Evolutionary conservation across 2,329 filamentous ascomycete genomes (phyloP).

Genomic region (Paradendryphiella salina): DNA sequence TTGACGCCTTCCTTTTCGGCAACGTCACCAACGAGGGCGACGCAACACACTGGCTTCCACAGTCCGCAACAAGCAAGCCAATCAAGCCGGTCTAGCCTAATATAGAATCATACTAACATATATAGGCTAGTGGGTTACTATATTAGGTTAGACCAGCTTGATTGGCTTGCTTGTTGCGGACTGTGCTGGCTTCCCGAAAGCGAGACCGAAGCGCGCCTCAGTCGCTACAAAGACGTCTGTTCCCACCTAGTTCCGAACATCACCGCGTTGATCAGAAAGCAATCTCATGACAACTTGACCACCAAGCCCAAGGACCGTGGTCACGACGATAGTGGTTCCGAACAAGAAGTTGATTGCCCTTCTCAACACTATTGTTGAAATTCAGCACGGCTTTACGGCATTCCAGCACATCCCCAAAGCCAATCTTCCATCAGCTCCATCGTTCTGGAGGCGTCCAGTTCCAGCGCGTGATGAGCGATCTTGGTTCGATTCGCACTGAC

Average conservation of each 20-base stretch:
- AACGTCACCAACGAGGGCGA: not conserved
- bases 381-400: not conserved
- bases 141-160: too few species aligned
- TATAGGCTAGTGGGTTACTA: too few species aligned
- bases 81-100: too few species aligned
- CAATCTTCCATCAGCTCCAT: not conserved
- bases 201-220: not conserved
- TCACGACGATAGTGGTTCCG: not conserved
- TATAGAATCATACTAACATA: too few species aligned
- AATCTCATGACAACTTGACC: not conserved
- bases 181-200: constrained; percentile 1
- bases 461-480: not conserved
- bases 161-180: too few species aligned
- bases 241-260: not conserved
- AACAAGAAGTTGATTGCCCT: not conserved
- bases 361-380: not conserved
- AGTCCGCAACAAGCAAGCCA: too few species aligned
- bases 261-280: not conserved
- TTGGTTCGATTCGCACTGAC: not conserved
- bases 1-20: not conserved
- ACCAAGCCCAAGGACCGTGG: not conserved
- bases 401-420: not conserved
- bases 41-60: not conserved
- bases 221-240: not conserved
- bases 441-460: not conserved